Base-by-base conservation (phyloP, 352 stramenopile species). In the Globisporangium rhizosaccharum region DNA sequence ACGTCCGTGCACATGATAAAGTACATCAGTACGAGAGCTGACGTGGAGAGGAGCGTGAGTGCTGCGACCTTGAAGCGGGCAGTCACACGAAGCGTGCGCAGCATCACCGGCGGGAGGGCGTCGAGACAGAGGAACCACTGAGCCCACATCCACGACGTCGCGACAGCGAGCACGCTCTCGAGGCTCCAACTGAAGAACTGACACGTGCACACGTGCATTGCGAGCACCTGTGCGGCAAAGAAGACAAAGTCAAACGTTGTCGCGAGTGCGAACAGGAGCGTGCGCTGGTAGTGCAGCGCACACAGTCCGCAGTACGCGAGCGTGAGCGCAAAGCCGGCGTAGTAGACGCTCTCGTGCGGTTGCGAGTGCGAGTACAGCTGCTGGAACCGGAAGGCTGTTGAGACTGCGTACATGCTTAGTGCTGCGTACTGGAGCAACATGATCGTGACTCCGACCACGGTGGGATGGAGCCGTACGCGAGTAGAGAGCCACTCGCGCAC, bases 231-330 rank as follows among this genome's bases (percentile, higher is more conserved):
- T 2, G 50, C 18, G 12, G 59, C 64, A 41, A 75, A 28, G 48
- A 72, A 78, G 0, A 59, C 41, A 5, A 75, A 66, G 50, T 78
- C 62, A 49, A 78, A 78, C 14, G 53, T 66, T 15, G 15, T 8
- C 1, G 25, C 55, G 2, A 70, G 30, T 25, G 48, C 33, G 2
- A 28, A 15, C 15, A 67, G 17, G 18, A 70, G 33, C 15, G 47
- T n/a, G 9, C 20, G 53, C 48, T 66, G 57, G 41, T 56, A 62
- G 23, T 64, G 52, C 2, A 48, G 18, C 17, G 23, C 42, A n/a
- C 51, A 39, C 15, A 1, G 54, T 9, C 33, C 14, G 10, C 39
- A 48, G 12, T 50, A 51, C 11, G 25, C 23, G 0, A 42, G 7
- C 12, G 44, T 63, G 39, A 63, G 6, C 12, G 18, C 25, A n/a